Percentiles rank a stretch among this genome's conserved stretches.
These are phyloP conservation scores for Talaromyces sp. DNA, from an alignment of 2,329 filamentous ascomycete genomes.

Conservation along the genomic window DNA sequence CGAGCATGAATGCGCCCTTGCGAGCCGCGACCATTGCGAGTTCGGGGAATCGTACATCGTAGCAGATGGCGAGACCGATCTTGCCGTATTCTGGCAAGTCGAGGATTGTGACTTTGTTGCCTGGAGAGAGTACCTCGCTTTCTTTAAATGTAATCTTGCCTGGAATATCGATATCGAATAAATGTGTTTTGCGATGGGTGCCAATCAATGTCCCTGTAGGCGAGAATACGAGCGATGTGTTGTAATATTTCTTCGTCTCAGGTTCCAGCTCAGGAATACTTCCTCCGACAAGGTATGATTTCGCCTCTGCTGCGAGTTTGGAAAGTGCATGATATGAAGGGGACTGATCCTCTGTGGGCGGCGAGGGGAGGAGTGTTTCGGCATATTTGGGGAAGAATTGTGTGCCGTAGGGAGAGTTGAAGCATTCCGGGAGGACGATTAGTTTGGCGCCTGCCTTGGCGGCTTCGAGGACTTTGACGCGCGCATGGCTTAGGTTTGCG, in stretches of 20 bases:
- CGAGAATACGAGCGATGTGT: constrained; percentile 81
- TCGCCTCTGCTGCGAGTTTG: constrained; percentile 72
- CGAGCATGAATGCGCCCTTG: constrained; percentile 77
- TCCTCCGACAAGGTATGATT: constrained; percentile 81
- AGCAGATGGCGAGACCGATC: constrained; percentile 90
- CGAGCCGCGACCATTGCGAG: constrained; percentile 84
- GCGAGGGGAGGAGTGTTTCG: constrained; percentile 77
- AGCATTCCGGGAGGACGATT: constrained; percentile 94
- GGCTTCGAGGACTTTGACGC: constrained; percentile 78
- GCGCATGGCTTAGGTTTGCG: constrained; percentile 77
- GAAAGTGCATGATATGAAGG: constrained; percentile 85
- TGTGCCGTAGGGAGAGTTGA: constrained; percentile 96
- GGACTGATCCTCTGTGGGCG: constrained; percentile 66
- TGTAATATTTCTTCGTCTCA: constrained; percentile 73
- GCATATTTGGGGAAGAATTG: constrained; percentile 90
- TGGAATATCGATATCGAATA: constrained; percentile 97
- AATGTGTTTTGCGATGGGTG: constrained; percentile 87
- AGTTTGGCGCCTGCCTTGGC: constrained; percentile 74
- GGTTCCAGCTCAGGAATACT: constrained; percentile 83
- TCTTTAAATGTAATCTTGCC: constrained; percentile 91
- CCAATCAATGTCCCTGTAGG: constrained; percentile 77
- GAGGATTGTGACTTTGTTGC: constrained; percentile 80
- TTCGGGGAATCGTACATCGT: constrained; percentile 96
- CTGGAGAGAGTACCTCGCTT: constrained; percentile 81
- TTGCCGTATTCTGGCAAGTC: constrained; percentile 86